Percentiles rank a stretch among this genome's conserved stretches.
These are phyloP conservation scores for Agaricus blazei DNA, from an alignment of 768 basidiomycete genomes.

Conservation along the genomic window DNA sequence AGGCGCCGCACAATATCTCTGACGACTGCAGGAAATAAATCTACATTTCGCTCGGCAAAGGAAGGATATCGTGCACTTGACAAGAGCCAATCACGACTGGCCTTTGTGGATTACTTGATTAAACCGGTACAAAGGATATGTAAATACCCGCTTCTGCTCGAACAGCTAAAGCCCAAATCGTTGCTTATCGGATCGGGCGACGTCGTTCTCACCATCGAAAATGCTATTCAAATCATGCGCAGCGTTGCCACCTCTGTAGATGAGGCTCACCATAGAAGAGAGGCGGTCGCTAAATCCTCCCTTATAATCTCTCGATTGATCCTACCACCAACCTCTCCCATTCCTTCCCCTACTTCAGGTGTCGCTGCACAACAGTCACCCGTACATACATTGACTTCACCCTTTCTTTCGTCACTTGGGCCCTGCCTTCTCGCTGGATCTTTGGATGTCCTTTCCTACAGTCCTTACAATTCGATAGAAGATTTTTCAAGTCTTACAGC, in stretches of 20 bases:
- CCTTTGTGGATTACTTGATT: constrained; percentile 87
- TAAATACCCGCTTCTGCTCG: constrained; percentile 89
- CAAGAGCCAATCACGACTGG: constrained; percentile 35
- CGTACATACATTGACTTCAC: constrained; percentile 36
- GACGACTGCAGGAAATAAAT: constrained; percentile 41
- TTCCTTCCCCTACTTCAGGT: constrained; percentile 13
- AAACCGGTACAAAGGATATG: constrained; percentile 96
- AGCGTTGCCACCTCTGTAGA: constrained; percentile 74
- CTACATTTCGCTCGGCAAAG: constrained; percentile 32
- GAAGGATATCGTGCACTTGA: constrained; percentile 21
- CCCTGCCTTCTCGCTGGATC: constrained; percentile 79
- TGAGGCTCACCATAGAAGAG: constrained; percentile 68
- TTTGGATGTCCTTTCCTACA: constrained; percentile 80
- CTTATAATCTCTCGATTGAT: constrained; percentile 64
- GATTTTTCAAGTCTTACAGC: constrained; percentile 39
- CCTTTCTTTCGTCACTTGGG: constrained; percentile 74
- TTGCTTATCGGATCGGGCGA: constrained; percentile 20
- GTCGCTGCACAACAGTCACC: constrained; percentile 19
- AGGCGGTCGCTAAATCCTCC: constrained; percentile 58
- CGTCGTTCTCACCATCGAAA: constrained; percentile 40
- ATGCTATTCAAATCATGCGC: constrained; percentile 68
- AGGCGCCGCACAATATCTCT: constrained; percentile 43
- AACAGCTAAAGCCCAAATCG: constrained; percentile 44
- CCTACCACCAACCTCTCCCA: constrained; percentile 16
- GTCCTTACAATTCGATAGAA: constrained; percentile 32